Conservation (phyloP, 139 green algal species). For the Trebouxia sp. region DNA sequence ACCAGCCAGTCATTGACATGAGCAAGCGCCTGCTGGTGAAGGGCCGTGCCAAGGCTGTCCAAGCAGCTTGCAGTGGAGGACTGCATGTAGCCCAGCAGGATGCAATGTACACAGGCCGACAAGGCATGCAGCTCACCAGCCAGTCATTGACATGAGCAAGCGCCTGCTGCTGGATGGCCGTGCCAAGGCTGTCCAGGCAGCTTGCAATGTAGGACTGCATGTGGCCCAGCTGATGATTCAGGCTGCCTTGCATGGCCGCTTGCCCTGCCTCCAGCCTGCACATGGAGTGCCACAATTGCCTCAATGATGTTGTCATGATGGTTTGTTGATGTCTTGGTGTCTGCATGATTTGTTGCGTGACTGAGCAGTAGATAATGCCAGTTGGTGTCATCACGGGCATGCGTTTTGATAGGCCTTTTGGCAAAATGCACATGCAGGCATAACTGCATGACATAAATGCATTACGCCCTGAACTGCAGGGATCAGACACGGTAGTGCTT, state of each 20-base stretch:
- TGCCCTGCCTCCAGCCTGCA: not conserved
- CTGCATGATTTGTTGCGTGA: no score
- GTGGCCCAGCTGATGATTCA: not conserved
- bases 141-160: slow-evolving; percentile 76
- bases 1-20: slow-evolving; percentile 68
- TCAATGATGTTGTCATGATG: no score
- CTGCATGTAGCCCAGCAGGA: not conserved
- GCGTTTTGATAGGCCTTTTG: no score
- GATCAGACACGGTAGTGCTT: not conserved
- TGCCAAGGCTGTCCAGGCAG: slow-evolving; percentile 51
- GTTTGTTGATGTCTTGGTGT: no score
- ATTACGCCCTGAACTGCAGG: not conserved
- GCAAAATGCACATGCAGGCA: no score
- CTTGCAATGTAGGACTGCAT: slow-evolving; percentile 53
- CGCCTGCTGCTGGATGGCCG: slow-evolving; percentile 57
- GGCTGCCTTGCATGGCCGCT: not conserved
- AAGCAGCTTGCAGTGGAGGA: not conserved
- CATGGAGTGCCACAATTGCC: no score
- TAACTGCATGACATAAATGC: no score
- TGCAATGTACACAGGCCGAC: not conserved
- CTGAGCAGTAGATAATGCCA: no score
- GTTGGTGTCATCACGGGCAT: no score
- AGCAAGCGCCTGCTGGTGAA: slow-evolving; percentile 55
- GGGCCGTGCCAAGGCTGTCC: not conserved
- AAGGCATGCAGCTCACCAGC: slow-evolving; percentile 63